Evolutionary conservation across 306 rosid species (phyloP).

Genomic region (Cicer bijugum): DNA sequence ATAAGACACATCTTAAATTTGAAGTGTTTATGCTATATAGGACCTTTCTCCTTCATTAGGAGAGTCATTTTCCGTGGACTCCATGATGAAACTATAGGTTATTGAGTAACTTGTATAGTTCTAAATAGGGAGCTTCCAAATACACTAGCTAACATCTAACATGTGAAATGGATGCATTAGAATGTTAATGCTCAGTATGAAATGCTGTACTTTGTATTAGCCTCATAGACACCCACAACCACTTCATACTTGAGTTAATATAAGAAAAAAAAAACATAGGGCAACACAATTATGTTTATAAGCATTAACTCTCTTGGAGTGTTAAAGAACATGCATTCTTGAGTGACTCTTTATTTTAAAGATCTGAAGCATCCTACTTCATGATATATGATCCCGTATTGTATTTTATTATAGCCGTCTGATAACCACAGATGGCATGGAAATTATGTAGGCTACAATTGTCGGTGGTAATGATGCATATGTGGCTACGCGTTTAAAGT

Average conservation of each 20-base stretch:
- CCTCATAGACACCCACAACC: background rate
- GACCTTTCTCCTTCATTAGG: background rate
- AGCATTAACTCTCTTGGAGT: constrained; percentile 11
- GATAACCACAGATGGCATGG: background rate
- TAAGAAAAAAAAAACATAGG: background rate
- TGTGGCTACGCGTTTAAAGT: background rate
- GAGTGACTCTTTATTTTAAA: constrained; percentile 21
- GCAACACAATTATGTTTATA: constrained; percentile 11
- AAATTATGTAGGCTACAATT: constrained; percentile 26
- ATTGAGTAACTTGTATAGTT: background rate
- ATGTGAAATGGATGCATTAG: background rate
- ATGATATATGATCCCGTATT: background rate
- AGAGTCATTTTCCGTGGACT: background rate
- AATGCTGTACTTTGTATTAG: background rate
- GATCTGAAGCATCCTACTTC: constrained; percentile 30
- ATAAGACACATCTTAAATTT: too few species aligned
- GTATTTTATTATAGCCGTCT: constrained; percentile 21
- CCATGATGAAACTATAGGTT: background rate
- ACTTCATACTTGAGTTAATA: constrained; percentile 17
- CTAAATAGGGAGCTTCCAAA: background rate
- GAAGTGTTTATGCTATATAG: too few species aligned
- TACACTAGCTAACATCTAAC: background rate
- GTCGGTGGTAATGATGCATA: background rate
- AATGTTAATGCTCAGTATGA: background rate
- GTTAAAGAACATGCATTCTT: background rate